Conservation (phyloP, 306 rosid genomes). For the Pyrus pyrifolia region DNA sequence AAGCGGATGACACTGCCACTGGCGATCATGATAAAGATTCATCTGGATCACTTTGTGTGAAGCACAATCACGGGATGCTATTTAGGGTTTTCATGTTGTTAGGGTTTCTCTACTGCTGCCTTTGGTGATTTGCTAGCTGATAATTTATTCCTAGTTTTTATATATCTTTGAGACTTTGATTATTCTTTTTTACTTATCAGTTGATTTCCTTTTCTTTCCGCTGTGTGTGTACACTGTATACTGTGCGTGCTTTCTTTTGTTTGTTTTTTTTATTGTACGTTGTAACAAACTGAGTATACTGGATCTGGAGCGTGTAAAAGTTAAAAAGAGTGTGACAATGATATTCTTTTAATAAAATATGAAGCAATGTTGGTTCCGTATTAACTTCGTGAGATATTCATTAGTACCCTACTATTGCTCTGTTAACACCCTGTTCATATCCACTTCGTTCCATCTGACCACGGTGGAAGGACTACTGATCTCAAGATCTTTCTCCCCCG, state of each 20-base stretch:
- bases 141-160: background rate
- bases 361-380: no score
- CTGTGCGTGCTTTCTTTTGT: background rate
- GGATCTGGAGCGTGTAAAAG: no score
- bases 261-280: background rate
- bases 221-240: background rate
- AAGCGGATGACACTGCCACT: constrained; percentile 13
- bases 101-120: background rate
- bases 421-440: no score
- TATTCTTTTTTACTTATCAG: background rate
- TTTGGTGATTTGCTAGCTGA: background rate
- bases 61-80: background rate
- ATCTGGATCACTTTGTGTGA: constrained; percentile 25
- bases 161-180: background rate
- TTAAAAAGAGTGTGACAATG: no score
- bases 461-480: no score
- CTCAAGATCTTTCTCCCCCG: no score
- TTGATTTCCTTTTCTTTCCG: background rate
- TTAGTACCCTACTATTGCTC: no score
- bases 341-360: no score
- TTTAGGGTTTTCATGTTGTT: background rate
- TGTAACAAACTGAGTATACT: background rate
- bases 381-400: no score
- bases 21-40: constrained; percentile 2
- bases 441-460: no score